These are phyloP conservation scores for Huntiella moniliformis DNA, from an alignment of 2,329 filamentous ascomycete species.

Conservation along the genomic window DNA sequence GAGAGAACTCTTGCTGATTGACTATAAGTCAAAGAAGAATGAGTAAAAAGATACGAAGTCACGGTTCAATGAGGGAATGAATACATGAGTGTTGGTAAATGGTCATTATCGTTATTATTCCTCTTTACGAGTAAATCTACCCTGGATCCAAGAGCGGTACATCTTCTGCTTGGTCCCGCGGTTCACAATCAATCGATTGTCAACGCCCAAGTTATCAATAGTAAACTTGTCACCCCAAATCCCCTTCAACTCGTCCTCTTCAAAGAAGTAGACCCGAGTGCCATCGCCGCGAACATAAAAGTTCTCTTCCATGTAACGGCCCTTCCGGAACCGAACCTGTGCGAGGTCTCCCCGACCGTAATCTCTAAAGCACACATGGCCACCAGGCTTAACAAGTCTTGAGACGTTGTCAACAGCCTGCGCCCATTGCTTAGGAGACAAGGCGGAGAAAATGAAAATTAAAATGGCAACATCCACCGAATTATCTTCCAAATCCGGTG, in stretches of 20 bases:
- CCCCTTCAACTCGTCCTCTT: slow-evolving; percentile 56
- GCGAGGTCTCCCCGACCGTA: slow-evolving; percentile 91
- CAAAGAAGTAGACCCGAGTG: slow-evolving; percentile 94
- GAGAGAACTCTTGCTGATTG: slow-evolving; percentile 21
- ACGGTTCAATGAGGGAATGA: neutral
- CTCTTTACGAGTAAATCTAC: slow-evolving; percentile 54
- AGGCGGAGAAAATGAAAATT: slow-evolving; percentile 93
- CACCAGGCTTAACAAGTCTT: slow-evolving; percentile 71
- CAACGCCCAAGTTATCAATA: slow-evolving; percentile 60
- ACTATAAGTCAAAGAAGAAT: neutral
- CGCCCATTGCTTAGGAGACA: slow-evolving; percentile 70
- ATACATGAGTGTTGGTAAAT: neutral
- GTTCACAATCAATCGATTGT: slow-evolving; percentile 82
- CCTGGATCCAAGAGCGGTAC: slow-evolving; percentile 95
- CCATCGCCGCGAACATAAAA: slow-evolving; percentile 94
- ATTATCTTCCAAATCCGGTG: slow-evolving; percentile 56
- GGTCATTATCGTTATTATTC: slow-evolving; percentile 12
- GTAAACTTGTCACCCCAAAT: slow-evolving; percentile 49
- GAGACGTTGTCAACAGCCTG: slow-evolving; percentile 66
- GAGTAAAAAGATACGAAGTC: neutral
- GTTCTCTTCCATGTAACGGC: slow-evolving; percentile 83
- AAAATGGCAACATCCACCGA: slow-evolving; percentile 82
- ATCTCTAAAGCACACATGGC: slow-evolving; percentile 86
- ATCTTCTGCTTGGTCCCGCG: slow-evolving; percentile 82
- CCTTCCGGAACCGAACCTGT: slow-evolving; percentile 93